Evolutionary conservation across 306 rosid genomes (phyloP), one percentile per base, ranked within the genome.

Genomic region (Gillenia trifoliata): DNA sequence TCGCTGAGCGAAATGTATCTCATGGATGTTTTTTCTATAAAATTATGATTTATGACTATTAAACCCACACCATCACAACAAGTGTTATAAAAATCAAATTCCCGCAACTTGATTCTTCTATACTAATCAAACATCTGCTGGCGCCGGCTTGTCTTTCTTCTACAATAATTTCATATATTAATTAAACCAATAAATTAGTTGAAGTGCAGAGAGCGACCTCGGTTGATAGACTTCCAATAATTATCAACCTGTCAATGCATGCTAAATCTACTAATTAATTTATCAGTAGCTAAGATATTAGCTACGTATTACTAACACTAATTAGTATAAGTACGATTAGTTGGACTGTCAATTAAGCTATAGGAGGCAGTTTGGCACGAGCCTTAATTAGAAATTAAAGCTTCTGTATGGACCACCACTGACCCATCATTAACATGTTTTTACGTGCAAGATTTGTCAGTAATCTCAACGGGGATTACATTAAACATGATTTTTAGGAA

Each of bases 381-480:
- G 22, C 55, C 55, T 17, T 49, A 49, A 49, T 49, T 49, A 0
- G 55, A 49, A 49, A 15, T 49, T 49, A 15, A 16, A 17, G 15
- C 16, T 43, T 11, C 16, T 11, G 17, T 19, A 22, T 54, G 60
- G 28, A 23, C 60, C 1, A 5, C 28, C 28, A 12, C 33, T 4
- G 33, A 59, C 6, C 31, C 13, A 2, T 11, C 6, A 59, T 63
- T 38, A 15, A 41, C 52, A 13, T 62, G 19, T 11, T 80, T 75
- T 12, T 22, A 40, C 20, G 57, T 25, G 70, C 38, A 71, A 65
- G 57, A 71, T 45, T 75, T 71, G 67, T 76, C 23, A 20, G 72
- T 45, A 64, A 76, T 81, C 71, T 71, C 29, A 25, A 34, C 54
- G 43, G 25, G 6, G 64, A 71, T 63, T 68, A 11, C 26, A 28